Evolutionary conservation across 2,329 filamentous ascomycete genomes (phyloP).

Genomic region (Neoarthrinium moseri): DNA sequence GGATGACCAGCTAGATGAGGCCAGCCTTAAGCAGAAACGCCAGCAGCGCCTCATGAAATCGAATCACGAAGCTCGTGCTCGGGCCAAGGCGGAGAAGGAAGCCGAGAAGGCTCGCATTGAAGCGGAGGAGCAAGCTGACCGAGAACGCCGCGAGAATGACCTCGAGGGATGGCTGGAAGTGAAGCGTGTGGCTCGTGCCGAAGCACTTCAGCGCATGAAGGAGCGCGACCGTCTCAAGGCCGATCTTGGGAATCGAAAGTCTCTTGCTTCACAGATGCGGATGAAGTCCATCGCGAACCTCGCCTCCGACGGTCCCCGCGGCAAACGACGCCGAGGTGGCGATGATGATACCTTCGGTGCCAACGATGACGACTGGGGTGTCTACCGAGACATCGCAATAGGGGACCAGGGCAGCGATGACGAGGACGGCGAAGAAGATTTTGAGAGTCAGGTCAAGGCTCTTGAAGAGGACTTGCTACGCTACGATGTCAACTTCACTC

Average conservation of each 20-base stretch:
- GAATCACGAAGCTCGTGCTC: slow-evolving; percentile 86
- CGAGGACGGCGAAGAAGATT: slow-evolving; percentile 89
- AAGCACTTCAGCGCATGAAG: slow-evolving; percentile 79
- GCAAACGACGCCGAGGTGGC: slow-evolving; percentile 80
- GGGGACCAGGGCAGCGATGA: slow-evolving; percentile 79
- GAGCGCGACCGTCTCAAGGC: slow-evolving; percentile 91
- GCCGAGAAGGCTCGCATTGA: slow-evolving; percentile 81
- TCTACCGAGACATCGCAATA: slow-evolving; percentile 89
- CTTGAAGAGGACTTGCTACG: slow-evolving; percentile 83
- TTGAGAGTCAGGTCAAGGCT: slow-evolving; percentile 67
- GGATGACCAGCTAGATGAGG: slow-evolving; percentile 91
- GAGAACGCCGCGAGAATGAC: slow-evolving; percentile 79
- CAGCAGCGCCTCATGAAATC: slow-evolving; percentile 92
- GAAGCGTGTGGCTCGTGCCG: slow-evolving; percentile 69
- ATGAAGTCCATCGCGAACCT: slow-evolving; percentile 99
- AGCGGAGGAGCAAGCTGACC: slow-evolving; percentile 81
- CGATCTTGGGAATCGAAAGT: slow-evolving; percentile 94
- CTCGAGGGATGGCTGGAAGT: slow-evolving; percentile 86
- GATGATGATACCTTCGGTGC: slow-evolving; percentile 97
- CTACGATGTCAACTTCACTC: slow-evolving; percentile 85
- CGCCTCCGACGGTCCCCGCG: slow-evolving; percentile 80
- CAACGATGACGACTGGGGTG: slow-evolving; percentile 96
- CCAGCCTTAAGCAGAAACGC: slow-evolving; percentile 85
- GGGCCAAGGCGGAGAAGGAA: slow-evolving; percentile 96
- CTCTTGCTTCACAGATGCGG: slow-evolving; percentile 89